Conservation (phyloP, 2,329 filamentous ascomycete species). For the Phialophora macrospora region DNA sequence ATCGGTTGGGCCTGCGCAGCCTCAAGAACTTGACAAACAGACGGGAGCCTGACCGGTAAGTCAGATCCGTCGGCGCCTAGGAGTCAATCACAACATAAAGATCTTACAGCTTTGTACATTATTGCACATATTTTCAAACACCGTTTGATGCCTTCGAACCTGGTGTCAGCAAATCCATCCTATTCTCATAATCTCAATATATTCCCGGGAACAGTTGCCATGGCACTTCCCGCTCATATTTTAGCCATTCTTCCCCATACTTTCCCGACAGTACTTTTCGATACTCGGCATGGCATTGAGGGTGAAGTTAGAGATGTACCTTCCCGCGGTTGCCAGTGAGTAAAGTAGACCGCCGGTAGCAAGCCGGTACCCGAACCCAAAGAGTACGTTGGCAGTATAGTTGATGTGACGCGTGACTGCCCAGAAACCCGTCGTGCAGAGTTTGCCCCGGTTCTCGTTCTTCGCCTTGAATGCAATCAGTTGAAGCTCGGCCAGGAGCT, state of each 20-base stretch:
- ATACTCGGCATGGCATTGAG: constrained; percentile 17
- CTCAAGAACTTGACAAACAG: constrained; percentile 33
- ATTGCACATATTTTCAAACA: not conserved
- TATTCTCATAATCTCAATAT: constrained; percentile 5
- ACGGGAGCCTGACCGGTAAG: no score
- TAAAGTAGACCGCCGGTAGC: constrained; percentile 15
- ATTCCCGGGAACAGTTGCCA: constrained; percentile 22
- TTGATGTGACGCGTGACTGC: constrained; percentile 22
- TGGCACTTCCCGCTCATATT: constrained; percentile 22
- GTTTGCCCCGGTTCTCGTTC: constrained; percentile 11
- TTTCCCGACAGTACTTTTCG: constrained; percentile 20
- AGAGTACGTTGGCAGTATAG: constrained; percentile 21
- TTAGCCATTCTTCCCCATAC: constrained; percentile 20
- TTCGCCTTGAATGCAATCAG: constrained; percentile 11
- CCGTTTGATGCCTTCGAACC: not conserved
- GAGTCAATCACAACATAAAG: no score
- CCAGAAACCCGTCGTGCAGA: constrained; percentile 23
- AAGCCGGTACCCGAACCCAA: constrained; percentile 22
- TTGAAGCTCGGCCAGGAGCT: constrained; percentile 17
- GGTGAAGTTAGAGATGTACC: constrained; percentile 9
- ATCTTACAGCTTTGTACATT: not conserved
- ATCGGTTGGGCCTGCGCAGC: not conserved
- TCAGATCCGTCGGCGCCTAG: no score
- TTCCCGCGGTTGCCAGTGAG: constrained; percentile 12
- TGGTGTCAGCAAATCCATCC: not conserved